phyloP scores from a whole-genome alignment of 768 basidiomycete species.

The Lactarius tabidus region DNA sequence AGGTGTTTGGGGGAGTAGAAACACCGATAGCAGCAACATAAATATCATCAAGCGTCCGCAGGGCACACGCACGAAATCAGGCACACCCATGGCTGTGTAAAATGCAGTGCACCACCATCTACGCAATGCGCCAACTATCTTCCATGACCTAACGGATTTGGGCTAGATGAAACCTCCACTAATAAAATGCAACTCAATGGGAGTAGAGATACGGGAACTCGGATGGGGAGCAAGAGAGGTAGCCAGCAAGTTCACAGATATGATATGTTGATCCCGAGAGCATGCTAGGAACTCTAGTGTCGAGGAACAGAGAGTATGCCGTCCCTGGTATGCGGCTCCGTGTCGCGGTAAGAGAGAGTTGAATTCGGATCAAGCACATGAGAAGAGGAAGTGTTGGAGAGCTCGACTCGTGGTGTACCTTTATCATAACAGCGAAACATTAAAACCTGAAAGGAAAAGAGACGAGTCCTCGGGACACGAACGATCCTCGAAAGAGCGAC shows the following conservation, averaged over 20 bases:
- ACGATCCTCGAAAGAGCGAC: background rate
- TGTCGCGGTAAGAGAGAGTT: background rate
- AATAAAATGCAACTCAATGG: background rate
- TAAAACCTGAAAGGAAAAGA: background rate
- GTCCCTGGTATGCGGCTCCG: background rate
- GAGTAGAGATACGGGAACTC: background rate
- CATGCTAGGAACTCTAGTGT: no score
- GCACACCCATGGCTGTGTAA: background rate
- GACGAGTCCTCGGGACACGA: background rate
- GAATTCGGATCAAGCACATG: background rate
- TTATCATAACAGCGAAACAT: background rate
- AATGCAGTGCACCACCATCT: background rate
- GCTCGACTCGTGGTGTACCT: background rate
- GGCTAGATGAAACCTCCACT: background rate
- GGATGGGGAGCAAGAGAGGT: background rate
- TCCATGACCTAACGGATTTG: background rate
- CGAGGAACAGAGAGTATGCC: no score
- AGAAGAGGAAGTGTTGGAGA: background rate
- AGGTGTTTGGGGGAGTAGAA: background rate
- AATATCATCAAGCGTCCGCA: background rate
- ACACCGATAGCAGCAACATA: no score
- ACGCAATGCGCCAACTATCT: no score
- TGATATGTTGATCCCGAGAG: background rate
- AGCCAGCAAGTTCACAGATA: background rate
- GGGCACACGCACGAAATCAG: background rate